These are phyloP conservation scores for Rhododendron kiyosumense DNA, from an alignment of 148 eudicot genomes.

Conservation along the genomic window DNA sequence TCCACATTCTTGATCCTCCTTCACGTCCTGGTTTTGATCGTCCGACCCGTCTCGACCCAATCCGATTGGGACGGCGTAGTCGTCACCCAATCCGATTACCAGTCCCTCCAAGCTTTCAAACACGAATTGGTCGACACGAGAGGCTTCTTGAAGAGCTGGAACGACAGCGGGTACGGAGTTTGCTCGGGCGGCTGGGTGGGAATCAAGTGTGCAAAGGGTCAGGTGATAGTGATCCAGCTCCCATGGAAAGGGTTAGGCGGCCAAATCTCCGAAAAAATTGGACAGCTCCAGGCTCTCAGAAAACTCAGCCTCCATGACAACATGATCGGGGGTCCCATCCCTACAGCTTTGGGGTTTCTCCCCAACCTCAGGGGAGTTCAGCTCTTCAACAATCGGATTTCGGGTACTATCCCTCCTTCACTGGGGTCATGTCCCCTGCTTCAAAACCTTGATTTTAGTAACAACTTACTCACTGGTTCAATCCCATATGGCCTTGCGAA, in stretches of 20 bases:
- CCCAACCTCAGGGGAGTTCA: constrained; percentile 82
- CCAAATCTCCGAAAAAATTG: constrained; percentile 47
- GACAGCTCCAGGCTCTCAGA: constrained; percentile 66
- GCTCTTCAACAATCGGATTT: constrained; percentile 55
- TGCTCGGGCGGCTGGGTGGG: constrained; percentile 82
- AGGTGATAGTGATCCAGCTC: constrained; percentile 80
- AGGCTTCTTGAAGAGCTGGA: constrained; percentile 69
- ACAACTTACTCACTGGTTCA: constrained; percentile 47
- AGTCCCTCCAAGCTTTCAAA: constrained; percentile 78
- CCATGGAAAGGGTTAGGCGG: constrained; percentile 77
- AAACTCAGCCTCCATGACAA: constrained; percentile 89
- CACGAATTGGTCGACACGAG: constrained; percentile 54
- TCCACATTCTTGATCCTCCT: constrained; percentile 7
- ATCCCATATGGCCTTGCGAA: constrained; percentile 56
- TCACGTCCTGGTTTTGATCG: constrained; percentile 18
- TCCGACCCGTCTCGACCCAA: constrained; percentile 23
- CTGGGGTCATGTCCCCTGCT: constrained; percentile 51
- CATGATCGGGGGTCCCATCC: constrained; percentile 54
- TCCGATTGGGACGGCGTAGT: constrained; percentile 65
- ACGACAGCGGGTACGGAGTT: constrained; percentile 60
- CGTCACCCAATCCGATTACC: constrained; percentile 58
- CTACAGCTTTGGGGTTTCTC: constrained; percentile 51
- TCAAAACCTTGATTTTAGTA: constrained; percentile 68
- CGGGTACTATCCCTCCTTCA: constrained; percentile 70
- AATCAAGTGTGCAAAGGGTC: constrained; percentile 83